Conservation (phyloP, 2,329 filamentous ascomycete species). For the Amylocarpus encephaloides region DNA sequence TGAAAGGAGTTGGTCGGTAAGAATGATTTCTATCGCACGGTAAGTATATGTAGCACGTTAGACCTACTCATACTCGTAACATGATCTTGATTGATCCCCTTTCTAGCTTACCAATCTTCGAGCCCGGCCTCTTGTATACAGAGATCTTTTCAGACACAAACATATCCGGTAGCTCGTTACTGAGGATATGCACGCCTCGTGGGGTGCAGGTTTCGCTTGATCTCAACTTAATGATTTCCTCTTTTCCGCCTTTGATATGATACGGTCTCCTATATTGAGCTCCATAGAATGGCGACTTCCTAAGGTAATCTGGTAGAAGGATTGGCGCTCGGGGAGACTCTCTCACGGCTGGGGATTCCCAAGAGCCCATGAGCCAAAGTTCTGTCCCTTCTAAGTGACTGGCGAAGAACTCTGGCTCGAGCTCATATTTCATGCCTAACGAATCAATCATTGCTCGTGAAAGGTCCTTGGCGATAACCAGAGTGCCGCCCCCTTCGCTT, state of each 20-base stretch:
- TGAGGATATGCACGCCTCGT: too few species aligned
- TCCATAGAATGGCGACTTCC: conserved; percentile 3
- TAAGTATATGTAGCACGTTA: too few species aligned
- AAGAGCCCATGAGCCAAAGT: not conserved
- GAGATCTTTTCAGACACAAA: too few species aligned
- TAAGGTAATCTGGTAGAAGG: conserved; percentile 1
- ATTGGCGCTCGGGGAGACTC: not conserved
- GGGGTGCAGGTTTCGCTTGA: too few species aligned
- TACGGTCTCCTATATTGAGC: not conserved
- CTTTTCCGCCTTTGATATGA: too few species aligned
- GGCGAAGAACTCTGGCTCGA: conserved; percentile 5
- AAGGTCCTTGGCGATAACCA: not conserved
- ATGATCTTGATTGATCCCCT: too few species aligned
- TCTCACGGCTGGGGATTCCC: not conserved
- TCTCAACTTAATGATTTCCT: too few species aligned
- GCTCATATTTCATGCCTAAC: conserved; percentile 1
- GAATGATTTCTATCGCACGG: conserved; percentile 7
- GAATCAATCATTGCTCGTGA: conserved; percentile 3
- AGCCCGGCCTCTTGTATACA: too few species aligned
- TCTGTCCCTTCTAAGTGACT: conserved; percentile 4
- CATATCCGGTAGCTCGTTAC: too few species aligned
- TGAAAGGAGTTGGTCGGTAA: conserved; percentile 6
- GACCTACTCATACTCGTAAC: too few species aligned
- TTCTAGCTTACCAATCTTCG: too few species aligned
- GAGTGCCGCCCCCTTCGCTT: too few species aligned